Percentiles rank a stretch among this genome's conserved stretches.
These are phyloP conservation scores for Botrytis fabae DNA, from an alignment of 2,329 filamentous ascomycete genomes.

Conservation along the genomic window DNA sequence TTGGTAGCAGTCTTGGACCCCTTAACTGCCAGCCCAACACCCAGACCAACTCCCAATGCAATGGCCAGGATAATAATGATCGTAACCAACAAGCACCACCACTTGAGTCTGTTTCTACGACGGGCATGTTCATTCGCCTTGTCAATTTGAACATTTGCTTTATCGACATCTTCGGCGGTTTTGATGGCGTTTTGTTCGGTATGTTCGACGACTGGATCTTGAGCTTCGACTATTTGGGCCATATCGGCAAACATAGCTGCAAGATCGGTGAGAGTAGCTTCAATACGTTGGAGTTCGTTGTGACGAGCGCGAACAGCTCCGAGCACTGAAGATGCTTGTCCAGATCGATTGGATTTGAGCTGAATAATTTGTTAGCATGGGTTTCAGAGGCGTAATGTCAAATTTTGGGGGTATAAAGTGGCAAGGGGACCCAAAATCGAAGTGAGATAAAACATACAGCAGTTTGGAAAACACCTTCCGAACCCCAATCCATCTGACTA, in stretches of 20 bases:
- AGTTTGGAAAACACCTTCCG: constrained; percentile 79
- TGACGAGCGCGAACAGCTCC: constrained; percentile 79
- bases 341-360: constrained; percentile 73
- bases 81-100: constrained; percentile 70
- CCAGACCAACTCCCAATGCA: constrained; percentile 52
- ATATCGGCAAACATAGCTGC: constrained; percentile 71
- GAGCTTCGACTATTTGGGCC: constrained; percentile 70
- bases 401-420: too few relatives aligned
- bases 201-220: constrained; percentile 63
- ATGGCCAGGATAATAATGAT: constrained; percentile 60
- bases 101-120: constrained; percentile 73
- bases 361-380: constrained; percentile 41
- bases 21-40: constrained; percentile 34
- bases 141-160: constrained; percentile 68
- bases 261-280: constrained; percentile 71
- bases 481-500: constrained; percentile 69
- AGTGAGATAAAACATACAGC: constrained; percentile 57
- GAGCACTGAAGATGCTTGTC: constrained; percentile 70
- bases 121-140: constrained; percentile 67
- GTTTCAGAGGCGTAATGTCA: not conserved
- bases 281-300: constrained; percentile 80
- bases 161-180: constrained; percentile 65
- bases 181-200: constrained; percentile 66
- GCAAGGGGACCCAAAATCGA: not conserved
- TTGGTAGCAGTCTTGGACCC: constrained; percentile 26